phyloP scores from a whole-genome alignment of 2,329 filamentous ascomycete genomes.

The Ophiostoma fasciatum region DNA sequence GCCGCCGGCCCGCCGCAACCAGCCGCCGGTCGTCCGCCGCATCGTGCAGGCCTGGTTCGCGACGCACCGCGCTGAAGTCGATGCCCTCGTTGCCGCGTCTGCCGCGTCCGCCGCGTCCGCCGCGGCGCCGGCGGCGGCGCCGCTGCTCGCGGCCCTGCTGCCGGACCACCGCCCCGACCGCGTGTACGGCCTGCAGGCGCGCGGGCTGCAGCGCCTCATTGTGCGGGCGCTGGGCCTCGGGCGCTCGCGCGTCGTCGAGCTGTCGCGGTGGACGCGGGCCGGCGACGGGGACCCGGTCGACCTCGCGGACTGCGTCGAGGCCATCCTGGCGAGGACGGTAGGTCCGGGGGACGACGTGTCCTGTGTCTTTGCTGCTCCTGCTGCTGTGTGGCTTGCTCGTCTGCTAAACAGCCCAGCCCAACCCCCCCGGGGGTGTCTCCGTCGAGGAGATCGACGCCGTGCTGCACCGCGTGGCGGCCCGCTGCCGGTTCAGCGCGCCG shows the following conservation, averaged over 20 bases:
- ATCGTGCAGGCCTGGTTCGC: conserved; percentile 54
- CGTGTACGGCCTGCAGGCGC: conserved; percentile 55
- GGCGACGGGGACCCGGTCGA: conserved; percentile 54
- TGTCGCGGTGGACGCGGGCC: conserved; percentile 47
- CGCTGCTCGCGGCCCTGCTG: conserved; percentile 60
- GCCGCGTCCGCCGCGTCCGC: conserved; percentile 39
- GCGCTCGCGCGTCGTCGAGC: conserved; percentile 40
- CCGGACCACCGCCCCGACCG: conserved; percentile 64
- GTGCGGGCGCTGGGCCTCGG: conserved; percentile 52
- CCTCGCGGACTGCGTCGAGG: conserved; percentile 56
- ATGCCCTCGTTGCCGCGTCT: conserved; percentile 21
- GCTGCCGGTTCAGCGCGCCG: conserved; percentile 55
- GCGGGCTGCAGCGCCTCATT: conserved; percentile 50
- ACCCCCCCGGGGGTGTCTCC: conserved; percentile 33
- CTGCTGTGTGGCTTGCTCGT: neutral
- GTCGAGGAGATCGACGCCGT: conserved; percentile 58
- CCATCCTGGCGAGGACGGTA: conserved; percentile 46
- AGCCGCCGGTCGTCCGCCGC: neutral
- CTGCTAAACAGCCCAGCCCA: conserved; percentile 28
- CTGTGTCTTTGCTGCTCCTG: neutral
- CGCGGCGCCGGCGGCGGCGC: no score
- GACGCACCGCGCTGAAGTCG: conserved; percentile 31
- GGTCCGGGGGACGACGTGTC: conserved; percentile 34
- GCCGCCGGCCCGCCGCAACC: conserved; percentile 18
- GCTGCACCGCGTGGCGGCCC: conserved; percentile 52